Evolutionary conservation across 768 basidiomycete species (phyloP).

Genomic region (Suillus luteus): DNA sequence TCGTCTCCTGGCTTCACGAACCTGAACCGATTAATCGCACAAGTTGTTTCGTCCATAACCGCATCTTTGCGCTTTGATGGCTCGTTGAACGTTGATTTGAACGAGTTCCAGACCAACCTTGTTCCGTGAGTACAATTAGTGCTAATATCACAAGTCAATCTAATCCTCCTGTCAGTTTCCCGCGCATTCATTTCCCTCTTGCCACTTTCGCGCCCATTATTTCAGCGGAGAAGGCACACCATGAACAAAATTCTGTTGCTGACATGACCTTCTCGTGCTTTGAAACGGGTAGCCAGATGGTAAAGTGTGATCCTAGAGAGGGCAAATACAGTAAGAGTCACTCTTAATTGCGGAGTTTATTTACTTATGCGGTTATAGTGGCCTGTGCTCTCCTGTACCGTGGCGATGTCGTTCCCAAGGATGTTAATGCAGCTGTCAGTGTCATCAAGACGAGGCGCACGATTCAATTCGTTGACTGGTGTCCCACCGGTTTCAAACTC

Average conservation of each 20-base stretch:
- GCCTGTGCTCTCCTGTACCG: conserved; percentile 73
- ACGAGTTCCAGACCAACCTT: conserved; percentile 99
- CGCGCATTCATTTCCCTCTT: conserved; percentile 97
- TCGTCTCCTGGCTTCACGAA: conserved; percentile 89
- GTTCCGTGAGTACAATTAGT: conserved; percentile 71
- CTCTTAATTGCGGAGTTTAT: neutral
- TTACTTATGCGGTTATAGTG: conserved; percentile 37
- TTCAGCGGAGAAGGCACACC: conserved; percentile 90
- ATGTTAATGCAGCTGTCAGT: conserved; percentile 72
- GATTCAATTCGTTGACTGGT: conserved; percentile 81
- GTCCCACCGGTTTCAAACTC: conserved; percentile 76
- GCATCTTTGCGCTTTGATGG: conserved; percentile 79
- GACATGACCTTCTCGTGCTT: conserved; percentile 97
- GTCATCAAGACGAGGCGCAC: conserved; percentile 79
- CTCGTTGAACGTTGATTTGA: conserved; percentile 71
- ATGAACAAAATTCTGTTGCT: conserved; percentile 96
- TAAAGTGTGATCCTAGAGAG: conserved; percentile 77
- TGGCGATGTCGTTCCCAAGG: conserved; percentile 79
- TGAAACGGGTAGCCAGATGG: conserved; percentile 78
- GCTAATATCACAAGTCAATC: conserved; percentile 7
- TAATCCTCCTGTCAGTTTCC: conserved; percentile 60
- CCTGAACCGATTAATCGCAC: conserved; percentile 95
- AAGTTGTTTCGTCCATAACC: conserved; percentile 97
- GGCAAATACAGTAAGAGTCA: conserved; percentile 67
- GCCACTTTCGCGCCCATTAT: conserved; percentile 96